Evolutionary conservation across 2,329 filamentous ascomycete genomes (phyloP), one percentile per base, ranked within the genome.

Genomic region (Xylaria polymorpha): DNA sequence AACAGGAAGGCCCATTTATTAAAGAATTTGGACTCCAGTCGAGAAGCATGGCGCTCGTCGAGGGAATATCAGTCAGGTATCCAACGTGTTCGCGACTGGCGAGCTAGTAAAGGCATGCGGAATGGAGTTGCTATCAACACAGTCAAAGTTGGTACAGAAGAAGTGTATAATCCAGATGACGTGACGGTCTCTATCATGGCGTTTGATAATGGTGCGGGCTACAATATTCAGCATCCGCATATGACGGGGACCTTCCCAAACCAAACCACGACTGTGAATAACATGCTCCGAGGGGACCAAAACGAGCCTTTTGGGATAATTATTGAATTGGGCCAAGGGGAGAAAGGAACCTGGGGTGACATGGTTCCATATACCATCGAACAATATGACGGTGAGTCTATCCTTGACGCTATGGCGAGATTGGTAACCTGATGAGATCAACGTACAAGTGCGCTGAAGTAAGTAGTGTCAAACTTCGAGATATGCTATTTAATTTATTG

Each of bases 311-410:
- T 8, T 9, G 58, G 41, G 51, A 4, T n/a, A n/a, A 4, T 18
- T 69, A 20, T 46, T 66, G 29, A 43, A 37, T 29, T 39, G 25
- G 25, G 39, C 29, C 29, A 50, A n/a, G 20, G 8, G 37, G 29
- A 61, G 46, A 41, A 25, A 9, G 10, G 15, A 32, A 10, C 18
- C 37, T 7, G 22, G 12, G 10, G 3, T 59, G 9, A 60, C n/a
- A 29, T 66, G 63, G 62, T 22, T 69, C 8, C 63, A 69, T 66
- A 59, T 66, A 41, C 67, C 67, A 39, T 62, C 53, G 7, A 69
- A 69, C 37, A 69, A 69, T 37, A 69, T 67, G 59, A 56, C 46
- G 37, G 65, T 64, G 20, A 68, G 55, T 4, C 20, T 51, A 4
- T 18, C 20, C 29, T 44, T 20, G 6, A 18, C 22, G 14, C 14